Conservation (phyloP, 2,329 filamentous ascomycete genomes). For the Pseudogymnoascus sp. region DNA sequence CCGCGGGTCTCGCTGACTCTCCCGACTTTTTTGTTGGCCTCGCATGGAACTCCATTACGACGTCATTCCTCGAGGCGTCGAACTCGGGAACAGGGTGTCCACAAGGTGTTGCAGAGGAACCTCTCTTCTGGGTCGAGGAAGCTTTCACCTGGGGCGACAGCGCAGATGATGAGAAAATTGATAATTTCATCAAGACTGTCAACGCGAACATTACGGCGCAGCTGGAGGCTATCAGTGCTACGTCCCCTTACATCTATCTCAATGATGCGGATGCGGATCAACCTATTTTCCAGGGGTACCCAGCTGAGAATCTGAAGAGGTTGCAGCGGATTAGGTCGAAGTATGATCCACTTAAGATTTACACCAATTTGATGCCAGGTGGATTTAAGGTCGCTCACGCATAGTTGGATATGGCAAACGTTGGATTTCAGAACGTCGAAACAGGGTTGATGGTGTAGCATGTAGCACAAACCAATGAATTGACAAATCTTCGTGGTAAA, state of each 20-base stretch:
- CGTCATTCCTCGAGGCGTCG: conserved; percentile 11
- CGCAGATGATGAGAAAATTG: conserved; percentile 10
- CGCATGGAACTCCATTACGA: conserved; percentile 15
- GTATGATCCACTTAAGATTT: conserved; percentile 29
- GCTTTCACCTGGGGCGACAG: conserved; percentile 14
- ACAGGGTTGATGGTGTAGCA: neutral
- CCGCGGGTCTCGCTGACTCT: neutral
- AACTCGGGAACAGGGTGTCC: conserved; percentile 14
- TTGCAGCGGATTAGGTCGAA: conserved; percentile 25
- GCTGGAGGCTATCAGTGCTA: conserved; percentile 11
- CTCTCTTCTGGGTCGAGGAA: conserved; percentile 17
- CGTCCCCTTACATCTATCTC: conserved; percentile 15
- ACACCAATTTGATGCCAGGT: conserved; percentile 19
- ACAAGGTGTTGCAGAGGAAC: conserved; percentile 13
- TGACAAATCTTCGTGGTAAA: too few species aligned
- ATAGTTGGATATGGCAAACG: neutral
- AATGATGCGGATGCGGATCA: conserved; percentile 18
- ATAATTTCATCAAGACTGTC: conserved; percentile 11
- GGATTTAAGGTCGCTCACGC: conserved; percentile 15
- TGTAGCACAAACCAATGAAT: neutral
- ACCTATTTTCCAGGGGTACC: conserved; percentile 25
- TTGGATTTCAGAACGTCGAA: neutral
- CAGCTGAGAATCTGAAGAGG: conserved; percentile 27
- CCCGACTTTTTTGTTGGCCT: conserved; percentile 13
- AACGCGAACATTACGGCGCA: conserved; percentile 15